phyloP scores from a whole-genome alignment of 306 rosid genomes.

The Elaeagnus macrophylla region DNA sequence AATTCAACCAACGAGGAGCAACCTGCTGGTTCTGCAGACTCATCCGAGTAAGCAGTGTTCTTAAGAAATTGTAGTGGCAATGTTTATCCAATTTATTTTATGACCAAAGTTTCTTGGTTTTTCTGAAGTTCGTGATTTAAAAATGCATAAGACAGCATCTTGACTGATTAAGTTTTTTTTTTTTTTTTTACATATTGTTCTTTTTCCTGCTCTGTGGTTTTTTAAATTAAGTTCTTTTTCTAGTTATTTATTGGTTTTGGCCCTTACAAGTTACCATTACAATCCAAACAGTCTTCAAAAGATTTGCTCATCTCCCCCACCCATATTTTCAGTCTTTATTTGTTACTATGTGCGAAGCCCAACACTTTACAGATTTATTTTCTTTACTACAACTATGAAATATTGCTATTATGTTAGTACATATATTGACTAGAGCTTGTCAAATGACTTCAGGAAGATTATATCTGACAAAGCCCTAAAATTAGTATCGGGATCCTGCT shows the following conservation, averaged over 20 bases:
- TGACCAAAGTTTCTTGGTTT: neutral
- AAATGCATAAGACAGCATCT: too few relatives aligned
- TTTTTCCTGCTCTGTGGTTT: too few relatives aligned
- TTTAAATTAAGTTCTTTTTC: too few relatives aligned
- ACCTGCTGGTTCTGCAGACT: conserved; percentile 43
- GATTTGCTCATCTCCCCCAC: too few relatives aligned
- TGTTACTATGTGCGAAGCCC: too few relatives aligned
- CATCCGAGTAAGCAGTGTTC: conserved; percentile 38
- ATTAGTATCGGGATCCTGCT: conserved; percentile 82
- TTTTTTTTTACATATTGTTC: too few relatives aligned
- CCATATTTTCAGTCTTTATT: too few relatives aligned
- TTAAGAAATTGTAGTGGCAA: neutral
- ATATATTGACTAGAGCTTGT: neutral
- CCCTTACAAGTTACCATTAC: too few relatives aligned
- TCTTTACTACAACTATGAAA: too few relatives aligned
- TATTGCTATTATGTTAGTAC: neutral
- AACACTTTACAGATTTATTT: neutral
- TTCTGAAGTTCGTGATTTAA: neutral
- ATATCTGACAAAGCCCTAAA: conserved; percentile 50
- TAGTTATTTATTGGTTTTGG: too few relatives aligned
- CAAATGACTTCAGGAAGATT: conserved; percentile 42
- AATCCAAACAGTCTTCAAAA: too few relatives aligned
- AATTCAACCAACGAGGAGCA: conserved; percentile 59
- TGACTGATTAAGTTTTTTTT: too few relatives aligned
- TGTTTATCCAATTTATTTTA: conserved; percentile 1